Percentiles rank a stretch among this genome's conserved stretches.
phyloP scores from a whole-genome alignment of 1,139 yeast species.

The Pichia kudriavzevii region DNA sequence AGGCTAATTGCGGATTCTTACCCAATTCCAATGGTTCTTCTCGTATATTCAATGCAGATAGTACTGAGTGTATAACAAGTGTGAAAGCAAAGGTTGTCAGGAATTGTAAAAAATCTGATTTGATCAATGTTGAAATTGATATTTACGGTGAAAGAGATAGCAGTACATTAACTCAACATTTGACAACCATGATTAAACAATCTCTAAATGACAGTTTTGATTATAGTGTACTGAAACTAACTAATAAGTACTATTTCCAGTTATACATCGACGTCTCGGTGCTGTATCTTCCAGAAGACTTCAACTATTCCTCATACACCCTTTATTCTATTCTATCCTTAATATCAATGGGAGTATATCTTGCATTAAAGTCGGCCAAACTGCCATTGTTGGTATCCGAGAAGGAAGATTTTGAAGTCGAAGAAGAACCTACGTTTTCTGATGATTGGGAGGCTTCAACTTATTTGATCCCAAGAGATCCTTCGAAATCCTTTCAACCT shows the following conservation, averaged over 20 bases:
- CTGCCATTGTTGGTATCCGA: slow-evolving; percentile 68
- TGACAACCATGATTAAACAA: slow-evolving; percentile 43
- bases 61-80: slow-evolving; percentile 88
- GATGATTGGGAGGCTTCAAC: slow-evolving; percentile 72
- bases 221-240: slow-evolving; percentile 45
- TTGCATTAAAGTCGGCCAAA: slow-evolving; percentile 72
- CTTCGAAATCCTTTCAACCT: slow-evolving; percentile 40
- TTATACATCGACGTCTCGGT: slow-evolving; percentile 73
- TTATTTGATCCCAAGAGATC: slow-evolving; percentile 33
- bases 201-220: slow-evolving; percentile 46
- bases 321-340: slow-evolving; percentile 45
- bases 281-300: slow-evolving; percentile 47
- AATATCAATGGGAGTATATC: slow-evolving; percentile 67
- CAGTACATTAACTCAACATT: slow-evolving; percentile 51
- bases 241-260: slow-evolving; percentile 68
- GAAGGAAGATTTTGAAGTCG: slow-evolving; percentile 46
- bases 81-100: slow-evolving; percentile 79
- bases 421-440: slow-evolving; percentile 85
- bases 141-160: slow-evolving; percentile 67
- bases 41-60: slow-evolving; percentile 75
- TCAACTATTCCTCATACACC: slow-evolving; percentile 51
- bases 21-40: slow-evolving; percentile 92
- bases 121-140: slow-evolving; percentile 73
- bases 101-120: slow-evolving; percentile 31
- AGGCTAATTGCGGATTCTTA: slow-evolving; percentile 71